Evolutionary conservation across 108 stramenopile genomes (phyloP), one percentile per base, ranked within the genome.

Genomic region (Cyclostephanos tholiformis): DNA sequence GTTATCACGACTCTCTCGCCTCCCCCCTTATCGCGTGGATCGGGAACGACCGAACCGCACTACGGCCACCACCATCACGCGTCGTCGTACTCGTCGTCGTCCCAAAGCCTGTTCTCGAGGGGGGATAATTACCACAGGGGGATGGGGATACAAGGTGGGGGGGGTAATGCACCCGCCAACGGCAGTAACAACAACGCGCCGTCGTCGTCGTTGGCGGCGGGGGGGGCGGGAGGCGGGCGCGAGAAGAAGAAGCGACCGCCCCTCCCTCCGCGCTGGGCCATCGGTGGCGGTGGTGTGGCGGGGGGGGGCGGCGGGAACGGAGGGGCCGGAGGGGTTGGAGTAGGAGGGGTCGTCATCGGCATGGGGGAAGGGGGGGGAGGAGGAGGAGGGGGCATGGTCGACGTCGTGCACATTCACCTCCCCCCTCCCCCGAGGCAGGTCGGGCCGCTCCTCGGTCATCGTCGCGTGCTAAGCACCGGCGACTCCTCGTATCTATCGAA

Each of bases 381-480:
- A 20, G 11, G 32, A 4, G 27, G 59, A 12, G 59, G 13, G 23
- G 25, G 30, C 35, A 13, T 44, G 36, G 61, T 58, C 22, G 66
- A 69, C 56, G 52, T 61, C 7, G 72, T 60, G 11, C 52, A 32
- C 1, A 61, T 46, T 1, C 57, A 46, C 30, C 59, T 60, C 23
- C 61, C 63, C 10, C 63, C 63, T 0, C 72, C 72, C 8, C 72
- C 68, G 7, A 67, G 74, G 52, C 72, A 74, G 43, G 32, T 72
- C 29, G 71, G 70, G 17, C 63, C 60, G 8, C 14, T 80, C 5
- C 14, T 80, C 1, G 52, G 55, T 46, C 79, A 80, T 63, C 67
- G 73, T n/a, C 67, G 79, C 16, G 73, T 74, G 10, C 36, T 70
- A 9, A 69, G 68, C 38, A 74, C 79, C 0, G 79, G 79, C 5